Evolutionary conservation across 2,329 filamentous ascomycete species (phyloP).

Genomic region (Magnaporthales sp.): DNA sequence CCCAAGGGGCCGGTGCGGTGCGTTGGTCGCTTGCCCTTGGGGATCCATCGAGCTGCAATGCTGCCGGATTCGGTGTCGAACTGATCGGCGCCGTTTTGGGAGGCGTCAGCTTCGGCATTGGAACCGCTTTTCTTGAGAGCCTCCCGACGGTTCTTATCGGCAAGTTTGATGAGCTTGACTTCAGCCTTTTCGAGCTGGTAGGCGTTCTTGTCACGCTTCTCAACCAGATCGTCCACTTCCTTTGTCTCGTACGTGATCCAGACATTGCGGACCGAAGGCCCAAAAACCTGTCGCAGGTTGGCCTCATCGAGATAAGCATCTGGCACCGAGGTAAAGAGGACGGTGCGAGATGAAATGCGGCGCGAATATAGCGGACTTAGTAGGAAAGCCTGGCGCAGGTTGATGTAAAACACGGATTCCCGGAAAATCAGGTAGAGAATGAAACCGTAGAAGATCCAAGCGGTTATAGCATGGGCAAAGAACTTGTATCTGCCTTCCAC

Average conservation of each 20-base stretch:
- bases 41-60: constrained; percentile 67
- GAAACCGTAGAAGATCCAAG: constrained; percentile 80
- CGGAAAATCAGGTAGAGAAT: constrained; percentile 84
- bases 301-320: constrained; percentile 66
- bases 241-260: constrained; percentile 77
- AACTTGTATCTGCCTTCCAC: constrained; percentile 52
- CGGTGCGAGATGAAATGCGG: constrained; percentile 82
- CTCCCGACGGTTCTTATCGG: constrained; percentile 65
- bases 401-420: constrained; percentile 90
- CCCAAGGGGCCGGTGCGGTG: constrained; percentile 62
- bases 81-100: constrained; percentile 28
- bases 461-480: constrained; percentile 74
- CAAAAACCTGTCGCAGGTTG: constrained; percentile 74
- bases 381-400: constrained; percentile 85
- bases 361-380: constrained; percentile 75
- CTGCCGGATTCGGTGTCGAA: constrained; percentile 59
- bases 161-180: constrained; percentile 72
- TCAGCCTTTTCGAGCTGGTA: constrained; percentile 81
- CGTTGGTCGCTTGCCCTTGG: constrained; percentile 63
- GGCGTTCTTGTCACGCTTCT: constrained; percentile 71
- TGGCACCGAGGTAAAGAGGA: constrained; percentile 83
- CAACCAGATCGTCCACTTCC: constrained; percentile 70
- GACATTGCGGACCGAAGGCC: constrained; percentile 68
- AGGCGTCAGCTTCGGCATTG: constrained; percentile 23
- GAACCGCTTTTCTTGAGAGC: constrained; percentile 50